Percentiles rank a stretch among this genome's conserved stretches.
Conservation (phyloP, 768 basidiomycete genomes). For the Thelephora aurantiotincta region DNA sequence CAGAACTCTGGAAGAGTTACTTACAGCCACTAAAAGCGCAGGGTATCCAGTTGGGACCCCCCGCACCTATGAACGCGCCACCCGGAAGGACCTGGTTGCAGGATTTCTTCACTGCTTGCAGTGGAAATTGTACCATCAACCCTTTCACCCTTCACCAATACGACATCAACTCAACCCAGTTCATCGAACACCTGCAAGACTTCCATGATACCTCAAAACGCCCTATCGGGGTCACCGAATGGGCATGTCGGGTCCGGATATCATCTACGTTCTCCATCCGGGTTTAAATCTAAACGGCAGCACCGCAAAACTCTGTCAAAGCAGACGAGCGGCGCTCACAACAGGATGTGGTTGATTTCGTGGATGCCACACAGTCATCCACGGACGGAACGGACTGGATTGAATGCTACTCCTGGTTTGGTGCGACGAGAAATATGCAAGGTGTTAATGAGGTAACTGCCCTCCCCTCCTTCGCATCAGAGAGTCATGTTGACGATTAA, state of each 20-base stretch:
- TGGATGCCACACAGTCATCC: slow-evolving; percentile 36
- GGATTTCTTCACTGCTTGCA: slow-evolving; percentile 36
- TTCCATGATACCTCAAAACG: slow-evolving; percentile 36
- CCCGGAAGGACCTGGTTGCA: slow-evolving; percentile 39
- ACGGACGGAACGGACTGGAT: slow-evolving; percentile 39
- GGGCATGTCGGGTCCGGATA: slow-evolving; percentile 30
- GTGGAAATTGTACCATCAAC: slow-evolving; percentile 37
- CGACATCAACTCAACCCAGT: slow-evolving; percentile 37
- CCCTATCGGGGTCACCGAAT: slow-evolving; percentile 48
- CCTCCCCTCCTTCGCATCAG: background rate
- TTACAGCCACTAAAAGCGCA: slow-evolving; percentile 33
- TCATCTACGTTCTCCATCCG: background rate
- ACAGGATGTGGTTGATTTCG: slow-evolving; percentile 29
- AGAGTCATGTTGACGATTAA: background rate
- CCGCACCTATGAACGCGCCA: slow-evolving; percentile 37
- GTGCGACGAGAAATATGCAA: slow-evolving; percentile 34
- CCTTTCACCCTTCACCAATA: slow-evolving; percentile 48
- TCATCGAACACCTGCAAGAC: slow-evolving; percentile 35
- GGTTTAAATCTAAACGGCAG: background rate
- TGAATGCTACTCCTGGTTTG: slow-evolving; percentile 50
- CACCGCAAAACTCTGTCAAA: slow-evolving; percentile 24
- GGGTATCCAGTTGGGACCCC: slow-evolving; percentile 36
- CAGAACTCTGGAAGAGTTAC: slow-evolving; percentile 34
- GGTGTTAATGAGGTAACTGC: slow-evolving; percentile 30
- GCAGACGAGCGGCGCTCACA: slow-evolving; percentile 27